Evolutionary conservation across 1,284 basidiomycete species (phyloP).

Genomic region (Cryptococcus neoformans): DNA sequence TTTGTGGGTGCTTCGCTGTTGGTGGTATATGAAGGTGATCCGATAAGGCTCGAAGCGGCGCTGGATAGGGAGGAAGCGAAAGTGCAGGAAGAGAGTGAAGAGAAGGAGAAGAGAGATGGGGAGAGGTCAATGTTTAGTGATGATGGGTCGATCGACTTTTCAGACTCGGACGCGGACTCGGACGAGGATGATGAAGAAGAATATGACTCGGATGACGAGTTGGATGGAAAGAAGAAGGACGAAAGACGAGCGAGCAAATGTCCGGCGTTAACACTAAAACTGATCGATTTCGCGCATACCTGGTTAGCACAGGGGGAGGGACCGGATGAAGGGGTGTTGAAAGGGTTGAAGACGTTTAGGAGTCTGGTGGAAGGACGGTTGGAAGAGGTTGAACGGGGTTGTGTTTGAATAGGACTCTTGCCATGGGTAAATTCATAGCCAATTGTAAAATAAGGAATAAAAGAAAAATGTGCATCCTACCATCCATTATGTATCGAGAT

Average conservation of each 20-base stretch:
- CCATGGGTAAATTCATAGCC: too few species aligned
- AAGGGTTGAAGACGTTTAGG: conserved; percentile 65
- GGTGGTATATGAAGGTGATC: conserved; percentile 78
- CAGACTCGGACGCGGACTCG: conserved; percentile 40
- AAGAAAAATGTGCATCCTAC: not conserved
- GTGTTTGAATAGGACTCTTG: not conserved
- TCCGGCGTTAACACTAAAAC: conserved; percentile 63
- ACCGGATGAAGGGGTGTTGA: conserved; percentile 71
- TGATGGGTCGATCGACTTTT: conserved; percentile 10
- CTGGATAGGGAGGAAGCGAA: conserved; percentile 49
- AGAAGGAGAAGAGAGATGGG: too few species aligned
- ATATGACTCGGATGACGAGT: conserved; percentile 44
- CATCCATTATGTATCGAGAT: not conserved
- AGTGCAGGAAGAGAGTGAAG: conserved; percentile 21
- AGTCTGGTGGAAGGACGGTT: conserved; percentile 57
- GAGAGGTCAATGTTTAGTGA: conserved; percentile 16
- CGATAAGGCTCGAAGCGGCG: conserved; percentile 50
- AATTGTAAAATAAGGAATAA: not conserved
- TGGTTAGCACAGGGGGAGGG: conserved; percentile 66
- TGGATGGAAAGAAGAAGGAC: conserved; percentile 27
- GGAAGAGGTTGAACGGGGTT: conserved; percentile 23
- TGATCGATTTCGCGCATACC: conserved; percentile 96
- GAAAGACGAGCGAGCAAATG: conserved; percentile 47
- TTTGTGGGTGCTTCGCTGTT: conserved; percentile 80
- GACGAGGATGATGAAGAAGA: conserved; percentile 33